Conservation (phyloP, 2,329 filamentous ascomycete genomes). For the Clonostachys rhizophaga region DNA sequence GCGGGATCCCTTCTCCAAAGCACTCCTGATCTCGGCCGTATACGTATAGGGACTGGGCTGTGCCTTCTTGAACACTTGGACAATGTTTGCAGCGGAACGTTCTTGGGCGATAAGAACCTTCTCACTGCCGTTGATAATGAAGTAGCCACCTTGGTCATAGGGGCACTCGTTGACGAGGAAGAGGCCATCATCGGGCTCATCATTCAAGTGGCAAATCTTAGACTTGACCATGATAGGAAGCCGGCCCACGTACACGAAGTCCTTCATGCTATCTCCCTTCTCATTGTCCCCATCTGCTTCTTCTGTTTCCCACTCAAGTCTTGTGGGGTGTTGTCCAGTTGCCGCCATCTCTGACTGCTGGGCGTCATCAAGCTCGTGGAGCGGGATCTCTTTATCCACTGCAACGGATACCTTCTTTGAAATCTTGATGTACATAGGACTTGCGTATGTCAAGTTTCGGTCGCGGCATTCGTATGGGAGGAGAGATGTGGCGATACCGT, state of each 20-base stretch:
- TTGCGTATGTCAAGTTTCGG: slow-evolving; percentile 92
- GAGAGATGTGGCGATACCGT: slow-evolving; percentile 80
- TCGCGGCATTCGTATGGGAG: slow-evolving; percentile 93
- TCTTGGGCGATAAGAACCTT: slow-evolving; percentile 98
- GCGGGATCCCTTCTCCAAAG: slow-evolving; percentile 91
- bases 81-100: slow-evolving; percentile 95
- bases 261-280: slow-evolving; percentile 51
- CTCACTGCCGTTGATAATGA: slow-evolving; percentile 98
- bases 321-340: slow-evolving; percentile 54
- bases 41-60: slow-evolving; percentile 88
- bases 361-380: slow-evolving; percentile 65
- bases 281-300: slow-evolving; percentile 39
- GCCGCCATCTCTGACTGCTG: slow-evolving; percentile 49
- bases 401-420: slow-evolving; percentile 80
- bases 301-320: slow-evolving; percentile 57
- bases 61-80: slow-evolving; percentile 98
- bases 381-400: slow-evolving; percentile 64
- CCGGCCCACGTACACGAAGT: slow-evolving; percentile 88
- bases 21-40: slow-evolving; percentile 92
- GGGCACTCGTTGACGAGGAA: slow-evolving; percentile 95
- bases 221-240: slow-evolving; percentile 98
- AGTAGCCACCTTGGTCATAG: slow-evolving; percentile 97
- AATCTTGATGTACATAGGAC: slow-evolving; percentile 85
- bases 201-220: slow-evolving; percentile 85
- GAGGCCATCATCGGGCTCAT: slow-evolving; percentile 77